Conservation (phyloP, 75 land plant species). For the Pinus tabuliformis region DNA sequence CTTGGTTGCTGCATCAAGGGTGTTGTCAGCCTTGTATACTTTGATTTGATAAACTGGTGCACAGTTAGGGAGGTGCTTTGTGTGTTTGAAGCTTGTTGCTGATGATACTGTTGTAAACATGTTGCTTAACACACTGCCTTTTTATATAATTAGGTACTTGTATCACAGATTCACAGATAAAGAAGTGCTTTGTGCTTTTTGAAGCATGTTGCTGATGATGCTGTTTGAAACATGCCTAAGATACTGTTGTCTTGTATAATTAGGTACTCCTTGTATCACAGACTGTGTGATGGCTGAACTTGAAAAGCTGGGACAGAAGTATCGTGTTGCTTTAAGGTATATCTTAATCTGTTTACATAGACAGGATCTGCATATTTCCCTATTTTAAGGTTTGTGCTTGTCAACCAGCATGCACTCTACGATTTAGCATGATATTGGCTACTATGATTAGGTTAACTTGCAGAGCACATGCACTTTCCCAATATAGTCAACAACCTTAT, state of each 20-base stretch:
- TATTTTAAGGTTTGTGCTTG: neutral
- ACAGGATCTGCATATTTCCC: neutral
- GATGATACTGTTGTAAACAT: neutral
- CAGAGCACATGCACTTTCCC: neutral
- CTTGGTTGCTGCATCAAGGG: neutral
- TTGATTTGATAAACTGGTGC: neutral
- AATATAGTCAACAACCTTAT: neutral
- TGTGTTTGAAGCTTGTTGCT: neutral
- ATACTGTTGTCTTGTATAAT: conserved; percentile 6
- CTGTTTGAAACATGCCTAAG: neutral
- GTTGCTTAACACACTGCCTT: neutral
- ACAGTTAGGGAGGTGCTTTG: neutral
- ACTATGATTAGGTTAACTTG: neutral
- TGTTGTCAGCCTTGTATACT: neutral
- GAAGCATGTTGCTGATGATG: neutral
- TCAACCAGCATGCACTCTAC: neutral
- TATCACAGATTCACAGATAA: conserved; percentile 22
- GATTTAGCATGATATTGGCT: neutral
- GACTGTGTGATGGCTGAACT: conserved; percentile 99
- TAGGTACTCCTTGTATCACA: conserved; percentile 97
- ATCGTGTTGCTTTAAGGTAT: conserved; percentile 94
- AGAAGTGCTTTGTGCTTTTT: neutral
- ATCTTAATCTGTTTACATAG: conserved; percentile 1
- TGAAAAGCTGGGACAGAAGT: conserved; percentile 95
- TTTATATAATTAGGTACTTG: conserved; percentile 70